Percentiles rank a stretch among this genome's conserved stretches.
Conservation (phyloP, 192 early-diverging fungal species). For the Backusella circina region DNA sequence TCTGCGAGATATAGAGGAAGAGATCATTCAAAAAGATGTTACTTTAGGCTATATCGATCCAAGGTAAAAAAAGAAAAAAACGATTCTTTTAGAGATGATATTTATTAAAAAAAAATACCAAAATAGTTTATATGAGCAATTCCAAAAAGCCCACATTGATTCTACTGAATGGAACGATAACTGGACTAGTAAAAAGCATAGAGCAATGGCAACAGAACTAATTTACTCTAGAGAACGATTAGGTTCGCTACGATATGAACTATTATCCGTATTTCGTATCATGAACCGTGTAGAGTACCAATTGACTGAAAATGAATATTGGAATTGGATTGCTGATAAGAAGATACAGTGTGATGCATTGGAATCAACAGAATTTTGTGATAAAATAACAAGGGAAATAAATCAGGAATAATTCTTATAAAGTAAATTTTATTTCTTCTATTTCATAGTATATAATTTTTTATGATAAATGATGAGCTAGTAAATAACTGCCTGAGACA, state of each 20-base stretch:
- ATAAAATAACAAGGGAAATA: conserved; percentile 11
- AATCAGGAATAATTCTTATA: not conserved
- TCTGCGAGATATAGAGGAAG: conserved; percentile 43
- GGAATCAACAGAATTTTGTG: not conserved
- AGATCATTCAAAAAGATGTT: conserved; percentile 16
- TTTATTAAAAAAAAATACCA: too few species aligned
- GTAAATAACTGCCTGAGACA: too few species aligned
- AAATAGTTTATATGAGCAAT: conserved; percentile 17
- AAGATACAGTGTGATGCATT: conserved; percentile 30
- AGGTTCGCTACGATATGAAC: conserved; percentile 44
- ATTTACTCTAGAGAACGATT: conserved; percentile 44
- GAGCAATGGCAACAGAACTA: conserved; percentile 42
- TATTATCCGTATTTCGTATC: conserved; percentile 41
- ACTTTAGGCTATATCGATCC: not conserved
- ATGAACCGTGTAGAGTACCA: conserved; percentile 45
- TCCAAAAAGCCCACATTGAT: conserved; percentile 27
- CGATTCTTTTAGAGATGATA: too few species aligned
- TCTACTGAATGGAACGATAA: conserved; percentile 12
- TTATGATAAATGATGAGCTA: too few species aligned
- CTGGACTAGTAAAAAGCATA: conserved; percentile 42
- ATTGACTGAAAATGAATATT: conserved; percentile 46
- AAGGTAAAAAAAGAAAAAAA: conserved; percentile 1
- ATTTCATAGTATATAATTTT: too few species aligned
- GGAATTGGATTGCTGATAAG: conserved; percentile 52
- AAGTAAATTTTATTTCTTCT: too few species aligned